Conservation (phyloP, 139 green algal genomes). For the Desmodesmus armatus region DNA sequence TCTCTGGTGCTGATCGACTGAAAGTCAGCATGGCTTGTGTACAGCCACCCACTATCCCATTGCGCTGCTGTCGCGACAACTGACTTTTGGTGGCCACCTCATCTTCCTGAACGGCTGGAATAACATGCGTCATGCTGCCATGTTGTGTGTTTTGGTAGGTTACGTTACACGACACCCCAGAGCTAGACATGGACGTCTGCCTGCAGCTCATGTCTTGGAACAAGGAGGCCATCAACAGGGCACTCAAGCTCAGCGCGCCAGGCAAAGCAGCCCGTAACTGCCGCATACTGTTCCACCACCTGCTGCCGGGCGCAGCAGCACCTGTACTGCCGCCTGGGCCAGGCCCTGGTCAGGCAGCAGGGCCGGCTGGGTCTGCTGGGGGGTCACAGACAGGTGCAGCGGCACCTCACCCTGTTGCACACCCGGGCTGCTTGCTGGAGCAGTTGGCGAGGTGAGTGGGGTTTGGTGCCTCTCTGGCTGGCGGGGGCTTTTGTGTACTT, state of each 20-base stretch:
- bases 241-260: slow-evolving; percentile 51
- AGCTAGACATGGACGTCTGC: slow-evolving; percentile 55
- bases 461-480: neutral
- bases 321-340: neutral
- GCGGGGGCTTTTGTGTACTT: too few species aligned
- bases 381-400: slow-evolving; percentile 1
- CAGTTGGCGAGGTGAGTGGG: slow-evolving; percentile 53
- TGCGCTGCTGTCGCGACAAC: too few species aligned
- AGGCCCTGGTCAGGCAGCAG: neutral
- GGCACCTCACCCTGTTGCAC: neutral
- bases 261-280: slow-evolving; percentile 37
- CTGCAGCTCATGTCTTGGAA: slow-evolving; percentile 57
- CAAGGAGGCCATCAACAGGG: slow-evolving; percentile 60
- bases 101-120: too few species aligned
- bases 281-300: slow-evolving; percentile 64
- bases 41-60: too few species aligned
- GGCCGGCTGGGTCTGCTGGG: slow-evolving; percentile 5
- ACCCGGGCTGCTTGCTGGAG: slow-evolving; percentile 68
- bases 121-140: neutral
- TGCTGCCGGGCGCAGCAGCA: neutral
- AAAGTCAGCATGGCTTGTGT: too few species aligned
- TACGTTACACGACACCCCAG: neutral
- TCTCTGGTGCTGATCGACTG: too few species aligned
- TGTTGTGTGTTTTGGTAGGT: neutral
- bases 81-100: too few species aligned